Conservation (phyloP, 768 basidiomycete genomes). For the Galerina sulciceps region DNA sequence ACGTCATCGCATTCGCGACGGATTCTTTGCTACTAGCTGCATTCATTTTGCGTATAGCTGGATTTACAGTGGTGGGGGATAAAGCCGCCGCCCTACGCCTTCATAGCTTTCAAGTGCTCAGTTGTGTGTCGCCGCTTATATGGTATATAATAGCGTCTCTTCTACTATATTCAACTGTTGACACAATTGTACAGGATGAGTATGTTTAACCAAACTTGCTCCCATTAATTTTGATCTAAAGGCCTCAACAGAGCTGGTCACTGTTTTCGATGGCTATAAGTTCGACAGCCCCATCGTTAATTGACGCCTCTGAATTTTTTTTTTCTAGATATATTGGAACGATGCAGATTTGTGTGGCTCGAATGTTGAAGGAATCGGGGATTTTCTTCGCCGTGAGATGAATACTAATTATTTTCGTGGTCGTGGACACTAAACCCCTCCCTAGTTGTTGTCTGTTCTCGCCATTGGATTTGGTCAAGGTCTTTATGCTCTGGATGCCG, state of each 20-base stretch:
- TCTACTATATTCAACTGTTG: neutral
- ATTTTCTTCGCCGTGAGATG: slow-evolving; percentile 83
- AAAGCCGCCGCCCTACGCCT: slow-evolving; percentile 46
- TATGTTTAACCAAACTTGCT: slow-evolving; percentile 39
- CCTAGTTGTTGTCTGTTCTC: slow-evolving; percentile 78
- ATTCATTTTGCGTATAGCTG: slow-evolving; percentile 71
- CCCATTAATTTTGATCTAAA: neutral
- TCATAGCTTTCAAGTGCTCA: slow-evolving; percentile 85
- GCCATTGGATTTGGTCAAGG: slow-evolving; percentile 86
- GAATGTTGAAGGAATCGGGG: slow-evolving; percentile 93
- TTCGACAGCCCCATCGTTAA: slow-evolving; percentile 34
- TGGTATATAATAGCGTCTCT: slow-evolving; percentile 56
- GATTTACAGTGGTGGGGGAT: slow-evolving; percentile 46
- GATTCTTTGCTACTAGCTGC: slow-evolving; percentile 75
- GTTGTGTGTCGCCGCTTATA: slow-evolving; percentile 86
- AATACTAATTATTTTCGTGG: slow-evolving; percentile 23
- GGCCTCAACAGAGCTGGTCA: slow-evolving; percentile 64
- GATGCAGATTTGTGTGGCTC: slow-evolving; percentile 90
- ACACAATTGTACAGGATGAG: slow-evolving; percentile 69
- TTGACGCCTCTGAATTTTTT: neutral
- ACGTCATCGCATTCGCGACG: slow-evolving; percentile 68
- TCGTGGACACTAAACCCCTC: neutral
- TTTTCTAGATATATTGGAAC: slow-evolving; percentile 77
- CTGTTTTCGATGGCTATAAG: slow-evolving; percentile 84
- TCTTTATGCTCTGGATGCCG: slow-evolving; percentile 88